Base-by-base conservation (phyloP, 2,329 filamentous ascomycete species). In the Nannizziopsis barbatae region DNA sequence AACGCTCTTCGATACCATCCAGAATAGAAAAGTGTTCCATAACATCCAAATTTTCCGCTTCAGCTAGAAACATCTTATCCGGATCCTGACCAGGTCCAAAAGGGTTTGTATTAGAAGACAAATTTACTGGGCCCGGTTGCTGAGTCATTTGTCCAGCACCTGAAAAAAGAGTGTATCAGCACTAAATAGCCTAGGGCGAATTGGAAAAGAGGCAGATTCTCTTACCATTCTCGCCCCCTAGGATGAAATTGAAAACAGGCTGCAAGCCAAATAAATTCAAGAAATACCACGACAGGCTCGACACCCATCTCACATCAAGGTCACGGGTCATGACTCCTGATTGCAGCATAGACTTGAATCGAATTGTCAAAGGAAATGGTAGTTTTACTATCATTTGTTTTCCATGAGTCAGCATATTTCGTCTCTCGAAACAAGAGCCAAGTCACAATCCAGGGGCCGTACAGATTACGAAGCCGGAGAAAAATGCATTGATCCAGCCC, bases 401-500 rank as follows among this genome's bases (percentile, higher is more conserved):
- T 27, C 22, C 22, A 37, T 18, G 6, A 32, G 17, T 47, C 12
- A 39, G 14, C 27, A 36, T 22, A 8, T 31, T 57, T 42, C 10
- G 11, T 2, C 11, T 27, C 22, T 7, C 4, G 22, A 18, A 38
- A 50, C 10, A 42, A 39, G 20, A 7, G 30, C 17, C 37, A 14
- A 20, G 32, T 6, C 5, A 49, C 38, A 38, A 75, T 27, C 3
- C 7, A n/a, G 22, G 22, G 22, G 22, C 22, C 80, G 61, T 74
- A 94, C 87, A 87, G 54, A 98, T 95, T 42, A 98, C 92, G 63
- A 95, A 98, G 30, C 92, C 92, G 45, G 87, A 93, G 62, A 98
- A 98, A 65, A 96, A 98, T 0, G 92, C 89, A 71, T 98, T 98
- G 65, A 98, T 96, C 92, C 92, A 98, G 56, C 90, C 92, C 92